These are phyloP conservation scores for Penicillium nucicola DNA, from an alignment of 495 filamentous ascomycete genomes.

Conservation along the genomic window DNA sequence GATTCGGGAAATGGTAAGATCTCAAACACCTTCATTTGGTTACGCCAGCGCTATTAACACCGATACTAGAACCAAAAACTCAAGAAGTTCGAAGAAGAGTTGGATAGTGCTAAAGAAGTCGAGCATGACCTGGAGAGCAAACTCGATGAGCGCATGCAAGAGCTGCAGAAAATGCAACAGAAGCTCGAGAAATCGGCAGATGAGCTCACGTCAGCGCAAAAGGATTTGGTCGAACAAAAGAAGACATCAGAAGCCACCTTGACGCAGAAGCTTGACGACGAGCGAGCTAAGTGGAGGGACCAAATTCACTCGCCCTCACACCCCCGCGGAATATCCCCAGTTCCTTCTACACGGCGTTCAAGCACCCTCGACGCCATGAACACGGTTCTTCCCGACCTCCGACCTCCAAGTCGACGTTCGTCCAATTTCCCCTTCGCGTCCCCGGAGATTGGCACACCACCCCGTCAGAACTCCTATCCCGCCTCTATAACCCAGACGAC, in stretches of 20 bases:
- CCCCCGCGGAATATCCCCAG: slow-evolving; percentile 46
- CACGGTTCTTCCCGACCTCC: slow-evolving; percentile 30
- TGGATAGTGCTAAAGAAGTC: slow-evolving; percentile 66
- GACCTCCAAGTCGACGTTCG: slow-evolving; percentile 46
- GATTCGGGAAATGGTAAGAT: slow-evolving; percentile 75
- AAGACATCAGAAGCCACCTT: slow-evolving; percentile 61
- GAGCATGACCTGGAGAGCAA: slow-evolving; percentile 58
- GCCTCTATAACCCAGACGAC: slow-evolving; percentile 34
- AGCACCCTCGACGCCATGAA: slow-evolving; percentile 38
- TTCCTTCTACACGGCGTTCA: slow-evolving; percentile 43
- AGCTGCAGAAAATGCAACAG: slow-evolving; percentile 60
- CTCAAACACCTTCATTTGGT: not conserved
- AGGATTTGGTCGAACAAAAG: slow-evolving; percentile 68
- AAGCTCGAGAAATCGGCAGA: slow-evolving; percentile 63
- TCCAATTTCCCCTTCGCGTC: slow-evolving; percentile 41
- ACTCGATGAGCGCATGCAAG: slow-evolving; percentile 56
- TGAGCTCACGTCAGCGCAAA: slow-evolving; percentile 55
- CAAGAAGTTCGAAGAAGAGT: slow-evolving; percentile 76
- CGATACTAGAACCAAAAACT: slow-evolving; percentile 62
- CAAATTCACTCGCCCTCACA: slow-evolving; percentile 46
- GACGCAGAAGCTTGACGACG: slow-evolving; percentile 64
- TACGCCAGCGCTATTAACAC: slow-evolving; percentile 8
- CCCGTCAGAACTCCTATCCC: slow-evolving; percentile 42
- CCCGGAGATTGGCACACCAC: slow-evolving; percentile 38
- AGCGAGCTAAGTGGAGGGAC: slow-evolving; percentile 72